Base-by-base conservation (phyloP, 768 basidiomycete genomes). In the Gloeopeniophorella convolvens region DNA sequence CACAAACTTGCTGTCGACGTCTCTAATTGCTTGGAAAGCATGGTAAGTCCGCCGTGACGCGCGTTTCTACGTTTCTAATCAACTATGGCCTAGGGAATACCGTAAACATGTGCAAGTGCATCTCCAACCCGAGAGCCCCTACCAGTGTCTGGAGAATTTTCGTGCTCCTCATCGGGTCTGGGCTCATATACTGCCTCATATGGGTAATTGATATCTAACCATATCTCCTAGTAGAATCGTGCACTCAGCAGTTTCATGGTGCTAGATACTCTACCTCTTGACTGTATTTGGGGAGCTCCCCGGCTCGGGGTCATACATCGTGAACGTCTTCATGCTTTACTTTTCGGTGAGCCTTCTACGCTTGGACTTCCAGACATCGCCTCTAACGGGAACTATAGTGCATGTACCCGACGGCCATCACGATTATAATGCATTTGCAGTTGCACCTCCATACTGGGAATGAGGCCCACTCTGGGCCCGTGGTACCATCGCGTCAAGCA, bases 331-430 rank as follows among this genome's bases (percentile, higher is more conserved):
- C 28, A 48, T 54, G 52, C 52, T 54, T 23, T 48, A 18, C 26
- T 5, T 54, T 5, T 21, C 46, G 35, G 52, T 54, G 24, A 28
- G 52, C 20, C 5, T 3, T 36, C 28, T 18, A n/a, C 7, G 8
- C n/a, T 30, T n/a, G n/a, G n/a, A n/a, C n/a, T n/a, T 13, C 12
- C 13, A 4, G 18, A 23, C 10, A 13, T 11, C 10, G 27, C 4
- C n/a, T n/a, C 16, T 15, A 13, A 37, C 40, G 18, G 24, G 36
- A n/a, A 36, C 20, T 40, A 11, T 13, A 51, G 52, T 48, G 52
- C 16, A 54, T 43, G 52, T 54, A 54, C n/a, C 52, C 52, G 3
- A 47, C 47, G 20, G 11, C 48, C 42, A 39, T 54, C 31, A 32
- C 48, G 6, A 39, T 48, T 31, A 48, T 54, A 12, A 47, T 48